Evolutionary conservation across 768 basidiomycete species (phyloP).

Genomic region (Chalciporus piperatus): DNA sequence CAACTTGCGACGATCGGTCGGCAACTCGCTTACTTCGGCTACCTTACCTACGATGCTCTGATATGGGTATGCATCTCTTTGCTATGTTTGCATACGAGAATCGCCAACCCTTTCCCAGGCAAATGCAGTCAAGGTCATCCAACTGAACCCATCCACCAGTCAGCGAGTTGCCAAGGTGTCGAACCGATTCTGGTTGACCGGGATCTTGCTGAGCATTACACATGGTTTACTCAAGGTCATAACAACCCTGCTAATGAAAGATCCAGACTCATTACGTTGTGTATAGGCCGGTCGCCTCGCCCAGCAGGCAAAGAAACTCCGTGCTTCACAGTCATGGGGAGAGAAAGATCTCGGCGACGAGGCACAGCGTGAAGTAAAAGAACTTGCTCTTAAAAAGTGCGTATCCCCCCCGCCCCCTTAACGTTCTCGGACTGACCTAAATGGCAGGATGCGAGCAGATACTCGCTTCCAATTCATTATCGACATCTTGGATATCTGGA

Average conservation of each 20-base stretch:
- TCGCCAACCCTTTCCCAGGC: constrained; percentile 40
- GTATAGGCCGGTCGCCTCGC: constrained; percentile 57
- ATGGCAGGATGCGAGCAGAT: constrained; percentile 55
- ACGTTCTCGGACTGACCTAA: constrained; percentile 6
- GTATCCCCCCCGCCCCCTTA: constrained; percentile 23
- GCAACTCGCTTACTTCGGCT: constrained; percentile 88
- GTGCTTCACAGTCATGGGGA: constrained; percentile 41
- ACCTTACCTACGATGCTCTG: constrained; percentile 77
- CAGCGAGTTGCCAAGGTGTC: constrained; percentile 61
- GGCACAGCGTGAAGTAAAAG: constrained; percentile 60
- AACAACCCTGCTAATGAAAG: neutral
- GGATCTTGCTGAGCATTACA: constrained; percentile 76
- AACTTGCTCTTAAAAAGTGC: constrained; percentile 55
- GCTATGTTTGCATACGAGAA: neutral
- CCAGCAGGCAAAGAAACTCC: constrained; percentile 55
- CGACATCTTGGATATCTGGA: constrained; percentile 85
- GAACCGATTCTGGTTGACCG: constrained; percentile 85
- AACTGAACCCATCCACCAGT: constrained; percentile 56
- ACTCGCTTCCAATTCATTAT: constrained; percentile 78
- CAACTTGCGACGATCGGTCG: constrained; percentile 76
- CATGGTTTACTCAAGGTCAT: constrained; percentile 68
- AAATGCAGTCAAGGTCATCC: constrained; percentile 63
- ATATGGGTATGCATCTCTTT: constrained; percentile 67
- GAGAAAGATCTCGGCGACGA: constrained; percentile 71
- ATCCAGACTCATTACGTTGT: neutral